These are phyloP conservation scores for Pancytospora philotis DNA, from an alignment of 371 early-diverging fungal species.

Conservation along the genomic window DNA sequence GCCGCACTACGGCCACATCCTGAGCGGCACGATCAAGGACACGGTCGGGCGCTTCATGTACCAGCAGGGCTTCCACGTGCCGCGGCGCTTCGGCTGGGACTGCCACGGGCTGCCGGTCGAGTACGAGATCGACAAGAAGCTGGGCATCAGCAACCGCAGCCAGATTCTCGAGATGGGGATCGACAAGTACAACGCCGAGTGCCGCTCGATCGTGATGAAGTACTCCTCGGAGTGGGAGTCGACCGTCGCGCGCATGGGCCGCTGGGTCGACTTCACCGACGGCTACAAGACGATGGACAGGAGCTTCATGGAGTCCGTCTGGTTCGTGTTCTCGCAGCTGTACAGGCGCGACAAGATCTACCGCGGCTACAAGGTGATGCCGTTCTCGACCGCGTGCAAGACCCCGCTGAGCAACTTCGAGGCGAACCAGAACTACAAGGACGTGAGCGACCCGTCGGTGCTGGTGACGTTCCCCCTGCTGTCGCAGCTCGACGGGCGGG, in stretches of 20 bases:
- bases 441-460: slow-evolving; percentile 85
- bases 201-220: slow-evolving; percentile 92
- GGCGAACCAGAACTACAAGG: slow-evolving; percentile 94
- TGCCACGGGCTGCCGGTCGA: slow-evolving; percentile 98
- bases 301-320: slow-evolving; percentile 89
- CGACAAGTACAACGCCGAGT: slow-evolving; percentile 92
- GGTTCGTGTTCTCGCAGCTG: slow-evolving; percentile 97
- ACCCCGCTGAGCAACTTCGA: slow-evolving; percentile 98
- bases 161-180: slow-evolving; percentile 93
- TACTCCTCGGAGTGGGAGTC: slow-evolving; percentile 88
- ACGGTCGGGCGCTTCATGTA: slow-evolving; percentile 92
- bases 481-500: slow-evolving; percentile 65
- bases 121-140: slow-evolving; percentile 94
- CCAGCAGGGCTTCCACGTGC: slow-evolving; percentile 88
- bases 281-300: slow-evolving; percentile 94
- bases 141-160: slow-evolving; percentile 68
- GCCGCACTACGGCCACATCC: slow-evolving; percentile 98
- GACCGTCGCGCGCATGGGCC: slow-evolving; percentile 89
- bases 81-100: slow-evolving; percentile 98
- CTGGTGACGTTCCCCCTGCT: slow-evolving; percentile 79
- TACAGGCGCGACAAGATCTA: slow-evolving; percentile 89
- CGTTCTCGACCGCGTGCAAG: slow-evolving; percentile 85
- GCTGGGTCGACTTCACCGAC: slow-evolving; percentile 99
- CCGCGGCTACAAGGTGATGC: slow-evolving; percentile 92
- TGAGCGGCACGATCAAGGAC: slow-evolving; percentile 99